Evolutionary conservation across 1,284 basidiomycete species (phyloP).

Genomic region (Hemileia vastatrix): DNA sequence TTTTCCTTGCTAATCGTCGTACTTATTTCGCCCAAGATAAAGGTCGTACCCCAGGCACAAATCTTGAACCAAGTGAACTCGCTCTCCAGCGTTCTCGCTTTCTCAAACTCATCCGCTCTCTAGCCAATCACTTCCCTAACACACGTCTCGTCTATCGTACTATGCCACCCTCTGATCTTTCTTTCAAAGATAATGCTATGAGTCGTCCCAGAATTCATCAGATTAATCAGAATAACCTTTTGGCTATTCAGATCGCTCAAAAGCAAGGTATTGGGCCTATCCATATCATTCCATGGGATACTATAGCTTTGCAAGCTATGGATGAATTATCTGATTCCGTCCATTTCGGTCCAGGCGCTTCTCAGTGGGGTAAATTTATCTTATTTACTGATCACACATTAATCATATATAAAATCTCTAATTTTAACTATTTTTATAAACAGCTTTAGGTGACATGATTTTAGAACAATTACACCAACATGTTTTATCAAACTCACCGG

Average conservation of each 20-base stretch:
- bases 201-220: conserved; percentile 2
- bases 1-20: conserved; percentile 5
- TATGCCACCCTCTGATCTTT: conserved; percentile 12
- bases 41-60: background rate
- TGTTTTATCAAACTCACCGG: no score
- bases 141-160: conserved; percentile 2
- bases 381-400: no score
- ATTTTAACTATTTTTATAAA: no score
- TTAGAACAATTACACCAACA: no score
- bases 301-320: background rate
- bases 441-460: no score
- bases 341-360: conserved; percentile 2
- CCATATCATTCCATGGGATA: conserved; percentile 1
- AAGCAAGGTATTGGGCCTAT: background rate
- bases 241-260: no score
- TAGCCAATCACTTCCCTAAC: background rate
- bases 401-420: no score
- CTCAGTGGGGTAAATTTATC: conserved; percentile 2
- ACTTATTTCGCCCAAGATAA: background rate
- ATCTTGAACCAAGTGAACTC: background rate
- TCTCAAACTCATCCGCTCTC: background rate
- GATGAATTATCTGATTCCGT: conserved; percentile 5
- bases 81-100: background rate
- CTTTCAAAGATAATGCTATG: conserved; percentile 7
- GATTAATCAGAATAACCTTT: background rate